Evolutionary conservation across 164 flowering plant genomes (phyloP), one percentile per base, ranked within the genome.

Genomic region (Magnolia officinalis): DNA sequence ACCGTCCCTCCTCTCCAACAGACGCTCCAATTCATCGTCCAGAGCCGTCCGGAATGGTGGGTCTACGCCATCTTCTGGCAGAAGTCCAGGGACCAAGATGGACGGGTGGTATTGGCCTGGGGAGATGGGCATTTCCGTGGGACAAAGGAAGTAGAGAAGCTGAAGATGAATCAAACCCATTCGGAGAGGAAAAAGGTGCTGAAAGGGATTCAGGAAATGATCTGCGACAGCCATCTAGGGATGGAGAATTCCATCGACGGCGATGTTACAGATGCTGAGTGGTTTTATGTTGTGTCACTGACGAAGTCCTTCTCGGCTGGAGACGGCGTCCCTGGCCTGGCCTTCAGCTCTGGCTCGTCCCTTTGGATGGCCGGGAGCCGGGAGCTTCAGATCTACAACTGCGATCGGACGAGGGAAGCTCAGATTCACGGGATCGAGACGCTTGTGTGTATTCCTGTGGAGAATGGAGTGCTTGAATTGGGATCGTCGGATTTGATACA

Each of bases 1-100:
- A 11, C 83, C 21, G 72, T 75, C 29, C 69, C 76, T 1, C 31
- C 76, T 69, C 87, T 88, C 8, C 90, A 87, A 61, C 85, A 87
- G 67, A 83, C 80, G 67, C 91, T 93, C n/a, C 96, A 83, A 6
- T 72, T 78, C 76, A 24, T 93, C 1, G 63, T 89, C 74, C 87
- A 88, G 29, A 77, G 70, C 83, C 87, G 82, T 26, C 82, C 80
- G 0, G 87, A 86, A 0, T 84, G 88, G 83, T 93, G 98, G 98
- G 78, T 84, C 51, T 91, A 92, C 66, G 89, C 94, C 78, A 91
- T 94, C 45, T 88, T 91, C 77, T 94, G 98, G 98, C 86, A 85
- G 73, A 70, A 84, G 1, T 72, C 88, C 0, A 78, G 72, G 31
- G 87, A 81, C 58, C 77, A 69, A 19, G 59, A 76, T 74, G 86